Evolutionary conservation across 139 green algal genomes (phyloP), one percentile per base, ranked within the genome.

Genomic region (Trebouxia sp.): DNA sequence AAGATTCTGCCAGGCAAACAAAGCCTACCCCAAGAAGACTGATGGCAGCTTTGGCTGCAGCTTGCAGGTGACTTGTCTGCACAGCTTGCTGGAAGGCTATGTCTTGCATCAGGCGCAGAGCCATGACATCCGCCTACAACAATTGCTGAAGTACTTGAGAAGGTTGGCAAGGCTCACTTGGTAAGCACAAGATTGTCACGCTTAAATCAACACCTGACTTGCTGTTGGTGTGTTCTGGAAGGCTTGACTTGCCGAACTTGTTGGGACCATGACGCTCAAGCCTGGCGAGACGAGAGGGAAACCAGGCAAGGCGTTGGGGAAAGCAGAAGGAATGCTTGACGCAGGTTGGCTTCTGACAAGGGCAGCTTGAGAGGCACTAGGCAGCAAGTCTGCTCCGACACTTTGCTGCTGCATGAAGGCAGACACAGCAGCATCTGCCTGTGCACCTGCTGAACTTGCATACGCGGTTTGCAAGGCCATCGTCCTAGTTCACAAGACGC

Each of bases 41-140:
- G 26, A 89, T 83, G n/a, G 85, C 85, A 20, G 76, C 76, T 26
- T 58, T 78, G n/a, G 85, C 85, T 24, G 85, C 85, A 22, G 76
- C 75, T 8, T 86, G 85, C 75, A 89, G 37, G 39, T 87, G 80
- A 65, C 66, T 78, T 42, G 67, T 56, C 55, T 86, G 75, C 47
- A 89, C 85, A 9, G 85, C 83, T 45, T 77, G 41, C 69, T 56
- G 41, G 24, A 77, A 77, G 39, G 41, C 62, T 42, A 30, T 39
- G 15, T 72, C 62, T 72, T 72, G 62, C 1, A 15, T 37, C 35
- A 72, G 32, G 12, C 62, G 62, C 62, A 72, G 20, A 45, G 62
- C 62, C 35, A 72, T 14, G 11, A 72, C 62, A 72, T 72, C 62
- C 5, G 20, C 32, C 62, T 72, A 35, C 62, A 72, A 26, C 35